These are phyloP conservation scores for Chaetomidium leptoderma DNA, from an alignment of 495 filamentous ascomycete species.

Conservation along the genomic window DNA sequence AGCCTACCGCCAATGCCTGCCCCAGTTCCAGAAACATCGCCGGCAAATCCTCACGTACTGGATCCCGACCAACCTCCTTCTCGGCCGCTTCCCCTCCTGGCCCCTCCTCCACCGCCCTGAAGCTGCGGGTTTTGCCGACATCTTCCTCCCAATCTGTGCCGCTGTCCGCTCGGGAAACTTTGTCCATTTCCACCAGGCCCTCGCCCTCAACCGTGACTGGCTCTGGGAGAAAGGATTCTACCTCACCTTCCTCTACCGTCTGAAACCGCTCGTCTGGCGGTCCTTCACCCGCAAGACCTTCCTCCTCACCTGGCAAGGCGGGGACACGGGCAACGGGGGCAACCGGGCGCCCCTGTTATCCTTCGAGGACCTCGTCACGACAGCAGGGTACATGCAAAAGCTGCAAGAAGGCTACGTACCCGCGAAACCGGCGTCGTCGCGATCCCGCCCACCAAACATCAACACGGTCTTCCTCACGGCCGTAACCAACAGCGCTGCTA, in stretches of 20 bases:
- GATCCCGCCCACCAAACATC: conserved; percentile 18
- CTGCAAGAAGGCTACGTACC: conserved; percentile 49
- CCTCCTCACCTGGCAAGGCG: conserved; percentile 51
- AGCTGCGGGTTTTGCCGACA: conserved; percentile 60
- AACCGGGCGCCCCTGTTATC: conserved; percentile 55
- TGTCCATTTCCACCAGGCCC: conserved; percentile 64
- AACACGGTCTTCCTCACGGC: conserved; percentile 42
- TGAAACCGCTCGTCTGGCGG: conserved; percentile 80
- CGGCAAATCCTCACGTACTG: conserved; percentile 79
- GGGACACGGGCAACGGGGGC: conserved; percentile 47
- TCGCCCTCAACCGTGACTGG: conserved; percentile 56
- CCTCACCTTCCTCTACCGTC: conserved; percentile 64
- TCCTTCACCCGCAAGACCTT: conserved; percentile 76
- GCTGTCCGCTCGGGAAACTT: conserved; percentile 79
- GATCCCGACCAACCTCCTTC: conserved; percentile 74
- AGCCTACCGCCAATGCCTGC: conserved; percentile 75
- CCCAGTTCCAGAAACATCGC: conserved; percentile 63
- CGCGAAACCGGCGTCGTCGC: conserved; percentile 15
- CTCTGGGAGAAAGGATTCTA: conserved; percentile 72
- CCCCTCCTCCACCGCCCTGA: conserved; percentile 66
- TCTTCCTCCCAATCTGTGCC: conserved; percentile 68
- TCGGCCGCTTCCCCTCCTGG: conserved; percentile 76
- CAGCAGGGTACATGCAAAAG: conserved; percentile 49
- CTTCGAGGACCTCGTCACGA: conserved; percentile 50
- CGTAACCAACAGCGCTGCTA: conserved; percentile 37